Conservation (phyloP, 2,329 filamentous ascomycete genomes). For the Colletotrichum sp. region DNA sequence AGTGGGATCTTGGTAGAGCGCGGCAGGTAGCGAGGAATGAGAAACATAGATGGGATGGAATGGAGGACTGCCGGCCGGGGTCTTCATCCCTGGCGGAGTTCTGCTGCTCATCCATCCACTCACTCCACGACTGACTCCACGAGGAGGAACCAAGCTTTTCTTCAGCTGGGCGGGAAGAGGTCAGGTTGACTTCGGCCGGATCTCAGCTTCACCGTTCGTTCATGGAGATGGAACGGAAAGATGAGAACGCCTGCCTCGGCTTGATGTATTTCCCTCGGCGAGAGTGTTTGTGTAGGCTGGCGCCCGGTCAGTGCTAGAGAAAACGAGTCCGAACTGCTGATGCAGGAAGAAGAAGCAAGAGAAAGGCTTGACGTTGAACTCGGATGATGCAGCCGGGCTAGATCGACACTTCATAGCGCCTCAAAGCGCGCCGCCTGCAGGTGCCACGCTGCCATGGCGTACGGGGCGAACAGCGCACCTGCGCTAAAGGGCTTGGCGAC, state of each 20-base stretch:
- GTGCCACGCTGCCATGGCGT: neutral
- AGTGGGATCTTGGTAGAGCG: neutral
- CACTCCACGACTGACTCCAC: neutral
- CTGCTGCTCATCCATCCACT: neutral
- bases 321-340: neutral
- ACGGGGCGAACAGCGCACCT: neutral
- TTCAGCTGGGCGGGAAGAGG: neutral
- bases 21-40: neutral
- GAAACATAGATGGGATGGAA: conserved; percentile 14
- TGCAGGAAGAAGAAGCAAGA: neutral
- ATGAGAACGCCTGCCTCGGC: neutral
- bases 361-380: neutral
- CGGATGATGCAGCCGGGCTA: conserved; percentile 8
- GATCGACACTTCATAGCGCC: conserved; percentile 11
- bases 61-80: neutral
- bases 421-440: neutral
- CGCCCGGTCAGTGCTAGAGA: neutral
- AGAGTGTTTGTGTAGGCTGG: neutral
- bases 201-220: neutral
- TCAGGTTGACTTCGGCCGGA: neutral
- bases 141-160: neutral
- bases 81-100: neutral
- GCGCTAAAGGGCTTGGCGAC: conserved; percentile 12
- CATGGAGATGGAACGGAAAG: neutral
- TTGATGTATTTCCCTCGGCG: neutral